phyloP scores from a whole-genome alignment of 352 stramenopile species.

The Phytophthora quininea region DNA sequence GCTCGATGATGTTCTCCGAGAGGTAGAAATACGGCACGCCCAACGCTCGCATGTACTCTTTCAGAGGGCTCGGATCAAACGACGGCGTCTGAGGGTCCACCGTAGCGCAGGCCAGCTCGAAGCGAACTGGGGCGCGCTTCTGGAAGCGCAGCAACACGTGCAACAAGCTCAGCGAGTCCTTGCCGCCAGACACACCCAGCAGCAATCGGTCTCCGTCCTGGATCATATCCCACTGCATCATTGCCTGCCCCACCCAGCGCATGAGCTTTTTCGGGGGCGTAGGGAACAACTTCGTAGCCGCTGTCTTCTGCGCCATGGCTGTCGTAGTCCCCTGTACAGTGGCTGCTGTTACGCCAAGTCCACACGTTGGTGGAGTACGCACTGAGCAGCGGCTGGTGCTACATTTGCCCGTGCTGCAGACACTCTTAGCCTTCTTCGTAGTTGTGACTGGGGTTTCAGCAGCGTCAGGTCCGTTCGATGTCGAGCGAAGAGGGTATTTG shows the following conservation, averaged over 20 bases:
- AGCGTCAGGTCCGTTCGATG: slow-evolving; percentile 12
- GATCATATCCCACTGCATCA: slow-evolving; percentile 97
- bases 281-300: slow-evolving; percentile 58
- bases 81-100: slow-evolving; percentile 97
- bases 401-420: slow-evolving; percentile 29
- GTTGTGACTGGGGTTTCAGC: slow-evolving; percentile 10
- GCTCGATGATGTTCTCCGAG: slow-evolving; percentile 92
- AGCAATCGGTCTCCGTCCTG: slow-evolving; percentile 95
- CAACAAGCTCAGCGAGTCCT: slow-evolving; percentile 97
- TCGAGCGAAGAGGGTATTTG: slow-evolving; percentile 59
- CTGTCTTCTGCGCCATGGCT: slow-evolving; percentile 53
- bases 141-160: slow-evolving; percentile 96
- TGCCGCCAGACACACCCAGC: slow-evolving; percentile 96
- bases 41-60: slow-evolving; percentile 95
- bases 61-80: slow-evolving; percentile 97
- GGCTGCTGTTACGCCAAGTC: slow-evolving; percentile 20
- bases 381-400: slow-evolving; percentile 20
- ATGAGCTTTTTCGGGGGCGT: slow-evolving; percentile 83
- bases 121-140: slow-evolving; percentile 92
- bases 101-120: slow-evolving; percentile 95
- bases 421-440: background rate
- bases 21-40: slow-evolving; percentile 97
- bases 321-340: slow-evolving; percentile 46
- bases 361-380: slow-evolving; percentile 16
- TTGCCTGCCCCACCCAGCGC: slow-evolving; percentile 82